Percentiles rank a stretch among this genome's conserved stretches.
Evolutionary conservation across 768 basidiomycete genomes (phyloP).

Genomic region (Mrakia frigida): DNA sequence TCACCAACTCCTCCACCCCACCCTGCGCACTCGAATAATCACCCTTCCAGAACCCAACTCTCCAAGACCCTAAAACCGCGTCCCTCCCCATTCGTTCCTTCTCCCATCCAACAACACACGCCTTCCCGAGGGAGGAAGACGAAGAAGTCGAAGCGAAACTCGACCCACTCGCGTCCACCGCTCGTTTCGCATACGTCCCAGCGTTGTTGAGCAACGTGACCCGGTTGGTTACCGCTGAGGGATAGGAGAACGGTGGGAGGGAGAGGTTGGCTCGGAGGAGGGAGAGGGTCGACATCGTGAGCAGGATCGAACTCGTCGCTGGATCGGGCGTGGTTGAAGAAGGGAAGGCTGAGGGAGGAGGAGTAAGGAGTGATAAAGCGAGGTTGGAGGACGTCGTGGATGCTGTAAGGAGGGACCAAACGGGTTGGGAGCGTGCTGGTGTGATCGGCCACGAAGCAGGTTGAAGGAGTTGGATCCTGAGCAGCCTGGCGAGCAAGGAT

Average conservation of each 20-base stretch:
- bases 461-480: neutral
- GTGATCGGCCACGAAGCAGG: neutral
- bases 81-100: constrained; percentile 12
- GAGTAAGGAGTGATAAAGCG: neutral
- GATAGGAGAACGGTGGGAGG: neutral
- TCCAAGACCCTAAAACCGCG: neutral
- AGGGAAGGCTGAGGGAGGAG: constrained; percentile 1
- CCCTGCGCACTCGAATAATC: neutral
- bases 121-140: neutral
- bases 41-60: constrained; percentile 1
- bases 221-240: neutral
- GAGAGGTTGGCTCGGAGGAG: neutral
- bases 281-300: neutral
- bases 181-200: neutral
- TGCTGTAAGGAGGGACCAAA: neutral
- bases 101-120: neutral
- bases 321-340: neutral
- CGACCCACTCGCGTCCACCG: neutral
- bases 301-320: constrained; percentile 4
- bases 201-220: neutral
- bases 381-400: neutral
- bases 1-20: neutral
- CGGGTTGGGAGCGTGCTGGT: neutral
- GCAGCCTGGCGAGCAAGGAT: constrained; percentile 1
- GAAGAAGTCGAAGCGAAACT: neutral